Evolutionary conservation across 2,329 filamentous ascomycete species (phyloP), one percentile per base, ranked within the genome.

Genomic region (Colletotrichum truncatum): DNA sequence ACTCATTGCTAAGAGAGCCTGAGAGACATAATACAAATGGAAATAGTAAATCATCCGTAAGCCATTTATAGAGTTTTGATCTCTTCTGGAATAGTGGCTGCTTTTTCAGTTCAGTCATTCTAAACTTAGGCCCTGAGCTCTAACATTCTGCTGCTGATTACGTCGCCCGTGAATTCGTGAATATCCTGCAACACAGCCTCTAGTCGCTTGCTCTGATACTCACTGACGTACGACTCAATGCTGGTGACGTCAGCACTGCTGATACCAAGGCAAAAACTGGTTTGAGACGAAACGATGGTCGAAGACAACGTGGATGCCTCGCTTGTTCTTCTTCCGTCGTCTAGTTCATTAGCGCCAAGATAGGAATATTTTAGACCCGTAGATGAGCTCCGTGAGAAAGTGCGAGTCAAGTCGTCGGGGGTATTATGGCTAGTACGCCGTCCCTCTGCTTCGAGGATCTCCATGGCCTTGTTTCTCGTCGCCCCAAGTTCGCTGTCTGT

Each of bases 401-500:
- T 73, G 68, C 73, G 75, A 38, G 70, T 70, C n/a, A 75, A 69
- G 25, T 66, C 68, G 14, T 76, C 72, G 4, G 71, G 64, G 2
- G 58, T 60, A 3, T 72, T 71, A 28, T 56, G 67, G 3, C 66
- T 49, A 14, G 70, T 57, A 64, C 70, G 53, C 72, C 73, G 36
- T 53, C 68, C 53, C 67, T 78, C 76, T 8, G 75, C 70, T 26
- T 77, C 70, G 9, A 83, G 81, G 10, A 83, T 76, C 62, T 75
- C 76, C 34, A 69, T 70, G 1, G 71, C 70, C 49, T 80, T 73
- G 9, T 80, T 74, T 65, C 81, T 82, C 74, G 85, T 89, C 69
- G 88, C 85, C 66, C 87, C 85, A 4, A 87, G 74, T 1, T 83
- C 87, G 34, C 85, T 87, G 12, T 85, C 82, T 3, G 67, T 66